Base-by-base conservation (phyloP, 768 basidiomycete species). In the Megacollybia marginata region DNA sequence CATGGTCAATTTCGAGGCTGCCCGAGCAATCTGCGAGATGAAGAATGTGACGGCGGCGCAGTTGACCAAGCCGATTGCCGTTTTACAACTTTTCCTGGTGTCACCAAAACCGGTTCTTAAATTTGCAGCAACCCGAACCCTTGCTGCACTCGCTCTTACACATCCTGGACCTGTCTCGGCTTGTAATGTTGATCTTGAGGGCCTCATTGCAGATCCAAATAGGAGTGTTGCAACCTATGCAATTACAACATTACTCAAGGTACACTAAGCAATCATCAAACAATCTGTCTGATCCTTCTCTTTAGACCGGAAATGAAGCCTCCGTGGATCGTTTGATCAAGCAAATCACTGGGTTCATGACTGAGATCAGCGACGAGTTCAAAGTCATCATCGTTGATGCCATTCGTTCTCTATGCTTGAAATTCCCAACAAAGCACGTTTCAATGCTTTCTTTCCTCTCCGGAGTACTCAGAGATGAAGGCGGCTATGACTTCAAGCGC, bases 311-410 rank as follows among this genome's bases (percentile, higher is more conserved):
- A 19, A 98, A 97, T 66, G 96, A 99, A 67, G 93, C 93, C 7
- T 98, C 94, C 1, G 96, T 99, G 34, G 96, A 99, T 69, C 85
- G 96, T 46, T 79, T 99, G 55, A 98, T 99, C 84, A 98, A 97
- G 66, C 95, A 98, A 69, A 99, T 99, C 56, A 89, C 92, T 28
- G 88, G 92, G 36, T 99, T 99, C 75, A 96, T 99, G 94, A 80
- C 86, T 50, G 96, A 99, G 67, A 98, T 99, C 69, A 95, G 92
- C 56, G 96, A 99, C 67, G 96, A 99, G 69, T 99, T 99, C 81
- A 98, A 97, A 74, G 94, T 98, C 63, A 96, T 99, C 70, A 96
- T 99, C 45, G 96, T 99, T 49, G 93, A 97, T 53, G 96, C 96
- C 51, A 93, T 99, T 64, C 90, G 96, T 46, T 92, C 95, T 9